These are phyloP conservation scores for Metschnikowia gelsemii DNA, from an alignment of 805 yeast species.

Conservation along the genomic window DNA sequence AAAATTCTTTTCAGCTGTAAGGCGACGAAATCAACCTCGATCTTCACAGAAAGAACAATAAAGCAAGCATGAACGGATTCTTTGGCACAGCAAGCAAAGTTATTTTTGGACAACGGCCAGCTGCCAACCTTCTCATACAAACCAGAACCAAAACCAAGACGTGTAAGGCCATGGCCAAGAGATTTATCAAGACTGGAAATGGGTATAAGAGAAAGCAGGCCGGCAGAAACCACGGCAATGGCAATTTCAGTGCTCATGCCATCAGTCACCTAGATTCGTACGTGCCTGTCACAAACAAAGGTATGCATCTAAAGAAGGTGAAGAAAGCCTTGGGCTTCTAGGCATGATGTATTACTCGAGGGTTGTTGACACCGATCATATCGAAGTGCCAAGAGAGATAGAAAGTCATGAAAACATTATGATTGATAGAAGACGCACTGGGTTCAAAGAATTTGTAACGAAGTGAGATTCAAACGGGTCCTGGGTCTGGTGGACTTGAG, in stretches of 20 bases:
- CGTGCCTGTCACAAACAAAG: slow-evolving; percentile 49
- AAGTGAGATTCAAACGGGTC: too few species aligned
- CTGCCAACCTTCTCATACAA: slow-evolving; percentile 31
- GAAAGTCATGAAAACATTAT: background rate
- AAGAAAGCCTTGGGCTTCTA: slow-evolving; percentile 46
- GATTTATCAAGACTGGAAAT: slow-evolving; percentile 75
- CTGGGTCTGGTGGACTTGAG: too few species aligned
- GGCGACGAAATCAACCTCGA: background rate
- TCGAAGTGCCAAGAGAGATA: background rate
- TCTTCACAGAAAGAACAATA: background rate
- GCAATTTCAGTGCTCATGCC: slow-evolving; percentile 72
- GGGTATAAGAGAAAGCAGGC: slow-evolving; percentile 60
- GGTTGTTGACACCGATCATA: too few species aligned
- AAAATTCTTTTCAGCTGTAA: slow-evolving; percentile 4
- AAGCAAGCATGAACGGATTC: slow-evolving; percentile 17
- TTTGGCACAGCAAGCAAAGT: slow-evolving; percentile 19
- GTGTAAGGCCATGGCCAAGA: slow-evolving; percentile 81
- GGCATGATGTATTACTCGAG: too few species aligned
- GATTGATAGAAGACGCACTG: too few species aligned
- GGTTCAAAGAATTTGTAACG: too few species aligned
- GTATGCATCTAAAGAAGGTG: slow-evolving; percentile 59
- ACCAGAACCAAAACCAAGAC: slow-evolving; percentile 61
- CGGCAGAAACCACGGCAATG: slow-evolving; percentile 91
- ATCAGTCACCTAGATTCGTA: slow-evolving; percentile 61
- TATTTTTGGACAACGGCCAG: slow-evolving; percentile 22